phyloP scores from a whole-genome alignment of 306 rosid species.

The Castanea mollissima region DNA sequence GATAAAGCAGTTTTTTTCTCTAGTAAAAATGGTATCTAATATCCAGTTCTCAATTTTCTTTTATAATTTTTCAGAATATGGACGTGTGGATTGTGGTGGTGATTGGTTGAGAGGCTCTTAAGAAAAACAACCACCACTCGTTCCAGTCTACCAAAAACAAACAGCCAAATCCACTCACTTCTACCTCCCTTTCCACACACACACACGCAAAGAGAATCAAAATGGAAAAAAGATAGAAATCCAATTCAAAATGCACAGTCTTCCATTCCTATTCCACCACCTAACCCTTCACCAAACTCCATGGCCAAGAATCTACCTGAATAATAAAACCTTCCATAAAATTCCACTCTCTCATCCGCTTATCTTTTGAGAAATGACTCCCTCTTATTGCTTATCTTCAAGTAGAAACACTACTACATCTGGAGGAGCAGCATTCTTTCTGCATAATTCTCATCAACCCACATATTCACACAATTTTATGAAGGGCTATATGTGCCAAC shows the following conservation, averaged over 20 bases:
- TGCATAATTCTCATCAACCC: slow-evolving; percentile 15
- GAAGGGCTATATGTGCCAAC: too few relatives aligned
- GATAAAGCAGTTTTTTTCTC: not conserved
- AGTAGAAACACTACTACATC: slow-evolving; percentile 29
- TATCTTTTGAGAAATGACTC: slow-evolving; percentile 48
- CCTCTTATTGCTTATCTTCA: slow-evolving; percentile 58
- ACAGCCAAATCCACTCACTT: slow-evolving; percentile 43
- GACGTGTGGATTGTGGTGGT: not conserved
- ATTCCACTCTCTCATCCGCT: slow-evolving; percentile 8
- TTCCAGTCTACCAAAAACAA: slow-evolving; percentile 30
- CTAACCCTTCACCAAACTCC: slow-evolving; percentile 34
- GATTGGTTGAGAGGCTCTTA: not conserved
- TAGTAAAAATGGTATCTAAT: not conserved
- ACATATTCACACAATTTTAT: not conserved
- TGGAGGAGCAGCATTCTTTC: slow-evolving; percentile 21
- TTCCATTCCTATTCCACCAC: slow-evolving; percentile 23
- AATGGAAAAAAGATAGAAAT: not conserved
- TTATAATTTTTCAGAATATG: not conserved
- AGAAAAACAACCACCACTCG: slow-evolving; percentile 49
- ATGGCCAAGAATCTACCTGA: slow-evolving; percentile 51
- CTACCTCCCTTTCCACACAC: slow-evolving; percentile 22
- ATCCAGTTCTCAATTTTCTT: not conserved
- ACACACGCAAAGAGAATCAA: not conserved
- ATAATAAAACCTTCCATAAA: slow-evolving; percentile 34
- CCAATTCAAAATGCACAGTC: slow-evolving; percentile 31